Evolutionary conservation across 179 eudicot species (phyloP).

Genomic region (Beta corolliflora): DNA sequence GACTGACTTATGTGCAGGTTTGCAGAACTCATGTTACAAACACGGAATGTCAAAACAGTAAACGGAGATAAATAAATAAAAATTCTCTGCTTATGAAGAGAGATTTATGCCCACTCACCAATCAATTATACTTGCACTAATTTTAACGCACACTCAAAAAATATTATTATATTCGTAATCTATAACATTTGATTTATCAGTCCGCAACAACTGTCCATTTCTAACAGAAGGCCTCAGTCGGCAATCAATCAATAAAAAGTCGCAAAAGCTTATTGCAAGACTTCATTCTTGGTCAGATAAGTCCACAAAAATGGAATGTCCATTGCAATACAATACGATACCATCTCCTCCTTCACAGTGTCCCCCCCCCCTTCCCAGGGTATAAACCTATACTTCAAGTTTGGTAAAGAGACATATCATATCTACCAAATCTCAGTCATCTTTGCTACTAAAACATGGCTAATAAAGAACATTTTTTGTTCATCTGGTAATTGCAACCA

Average conservation of each 20-base stretch:
- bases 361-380: neutral
- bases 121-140: neutral
- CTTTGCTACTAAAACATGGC: neutral
- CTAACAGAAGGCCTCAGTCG: neutral
- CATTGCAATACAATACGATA: too few species aligned
- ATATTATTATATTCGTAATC: too few species aligned
- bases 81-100: neutral
- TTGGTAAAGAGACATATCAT: neutral
- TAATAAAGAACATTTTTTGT: neutral
- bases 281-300: neutral
- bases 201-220: neutral
- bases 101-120: neutral
- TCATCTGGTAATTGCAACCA: neutral
- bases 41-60: neutral
- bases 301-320: neutral
- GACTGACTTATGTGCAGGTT: too few species aligned
- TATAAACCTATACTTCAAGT: neutral
- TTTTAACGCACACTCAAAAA: neutral
- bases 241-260: neutral
- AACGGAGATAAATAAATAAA: neutral
- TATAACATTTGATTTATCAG: neutral
- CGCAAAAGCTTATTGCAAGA: neutral
- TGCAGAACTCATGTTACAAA: neutral
- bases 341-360: neutral
- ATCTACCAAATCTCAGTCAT: neutral